phyloP scores from a whole-genome alignment of 768 basidiomycete genomes.

The Neoboletus brunneissimus region DNA sequence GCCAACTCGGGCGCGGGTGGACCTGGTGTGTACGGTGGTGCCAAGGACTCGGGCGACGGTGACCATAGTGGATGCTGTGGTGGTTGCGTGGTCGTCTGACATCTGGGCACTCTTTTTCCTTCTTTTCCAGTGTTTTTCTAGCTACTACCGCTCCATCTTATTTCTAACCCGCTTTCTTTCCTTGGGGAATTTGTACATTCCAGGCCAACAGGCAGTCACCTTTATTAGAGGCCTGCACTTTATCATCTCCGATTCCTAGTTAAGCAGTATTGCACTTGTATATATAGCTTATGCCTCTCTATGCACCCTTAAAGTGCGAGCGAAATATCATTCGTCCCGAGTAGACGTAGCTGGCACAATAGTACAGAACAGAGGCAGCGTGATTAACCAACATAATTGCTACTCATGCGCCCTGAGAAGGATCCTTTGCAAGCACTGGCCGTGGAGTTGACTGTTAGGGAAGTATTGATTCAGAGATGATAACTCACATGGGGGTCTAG shows the following conservation, averaged over 20 bases:
- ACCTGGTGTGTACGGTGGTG: constrained; percentile 47
- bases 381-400: background rate
- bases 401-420: constrained; percentile 22
- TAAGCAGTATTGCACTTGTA: constrained; percentile 22
- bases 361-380: background rate
- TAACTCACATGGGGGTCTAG: constrained; percentile 30
- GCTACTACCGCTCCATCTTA: constrained; percentile 1
- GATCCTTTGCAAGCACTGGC: constrained; percentile 27
- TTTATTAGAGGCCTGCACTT: constrained; percentile 4
- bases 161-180: constrained; percentile 7
- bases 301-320: constrained; percentile 3
- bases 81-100: constrained; percentile 60
- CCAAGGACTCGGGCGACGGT: constrained; percentile 49
- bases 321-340: background rate
- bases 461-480: background rate
- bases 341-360: background rate
- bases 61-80: constrained; percentile 61
- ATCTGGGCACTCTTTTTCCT: background rate
- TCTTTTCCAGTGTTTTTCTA: constrained; percentile 9
- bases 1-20: constrained; percentile 41
- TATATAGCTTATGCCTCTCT: constrained; percentile 22
- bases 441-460: background rate
- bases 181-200: constrained; percentile 13
- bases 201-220: background rate
- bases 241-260: constrained; percentile 6